Percentiles rank a stretch among this genome's conserved stretches.
Evolutionary conservation across 2,329 filamentous ascomycete genomes (phyloP).

Genomic region (Aureobasidium sp.): DNA sequence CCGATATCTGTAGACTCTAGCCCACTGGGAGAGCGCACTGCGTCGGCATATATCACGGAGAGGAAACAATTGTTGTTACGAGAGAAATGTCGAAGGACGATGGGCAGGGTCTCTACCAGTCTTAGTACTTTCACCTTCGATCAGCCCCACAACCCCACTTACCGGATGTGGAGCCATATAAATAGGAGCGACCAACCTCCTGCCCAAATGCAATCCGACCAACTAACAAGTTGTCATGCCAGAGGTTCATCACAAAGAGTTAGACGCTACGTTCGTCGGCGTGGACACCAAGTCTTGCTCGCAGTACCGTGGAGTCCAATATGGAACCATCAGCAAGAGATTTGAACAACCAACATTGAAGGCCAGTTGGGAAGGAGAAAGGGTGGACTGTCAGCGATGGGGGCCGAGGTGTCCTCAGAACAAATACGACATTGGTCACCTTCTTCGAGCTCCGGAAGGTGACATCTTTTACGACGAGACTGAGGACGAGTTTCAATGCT

Average conservation of each 20-base stretch:
- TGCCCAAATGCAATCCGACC: neutral
- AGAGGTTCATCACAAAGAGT: slow-evolving; percentile 11
- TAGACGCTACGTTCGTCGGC: slow-evolving; percentile 19
- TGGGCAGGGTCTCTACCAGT: neutral
- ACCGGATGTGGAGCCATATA: slow-evolving; percentile 8
- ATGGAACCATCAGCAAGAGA: slow-evolving; percentile 17
- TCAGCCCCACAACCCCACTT: slow-evolving; percentile 2
- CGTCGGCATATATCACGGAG: too few relatives aligned
- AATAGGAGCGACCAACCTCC: neutral
- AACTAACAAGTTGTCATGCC: slow-evolving; percentile 2
- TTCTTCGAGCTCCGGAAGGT: slow-evolving; percentile 37
- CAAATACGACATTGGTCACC: slow-evolving; percentile 35
- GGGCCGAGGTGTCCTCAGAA: slow-evolving; percentile 38
- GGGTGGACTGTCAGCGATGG: slow-evolving; percentile 22
- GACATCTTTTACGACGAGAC: slow-evolving; percentile 24
- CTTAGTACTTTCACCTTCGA: neutral
- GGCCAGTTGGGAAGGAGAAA: slow-evolving; percentile 19
- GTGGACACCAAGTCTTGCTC: slow-evolving; percentile 6
- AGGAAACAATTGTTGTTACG: too few relatives aligned
- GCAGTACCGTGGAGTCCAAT: slow-evolving; percentile 21
- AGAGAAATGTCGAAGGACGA: neutral
- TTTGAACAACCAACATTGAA: slow-evolving; percentile 17
- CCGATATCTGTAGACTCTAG: too few relatives aligned
- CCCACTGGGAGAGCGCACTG: too few relatives aligned
- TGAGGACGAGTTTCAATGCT: slow-evolving; percentile 39